Evolutionary conservation across 805 yeast genomes (phyloP), one percentile per base, ranked within the genome.

Genomic region (Yamadazyma ubonensis): DNA sequence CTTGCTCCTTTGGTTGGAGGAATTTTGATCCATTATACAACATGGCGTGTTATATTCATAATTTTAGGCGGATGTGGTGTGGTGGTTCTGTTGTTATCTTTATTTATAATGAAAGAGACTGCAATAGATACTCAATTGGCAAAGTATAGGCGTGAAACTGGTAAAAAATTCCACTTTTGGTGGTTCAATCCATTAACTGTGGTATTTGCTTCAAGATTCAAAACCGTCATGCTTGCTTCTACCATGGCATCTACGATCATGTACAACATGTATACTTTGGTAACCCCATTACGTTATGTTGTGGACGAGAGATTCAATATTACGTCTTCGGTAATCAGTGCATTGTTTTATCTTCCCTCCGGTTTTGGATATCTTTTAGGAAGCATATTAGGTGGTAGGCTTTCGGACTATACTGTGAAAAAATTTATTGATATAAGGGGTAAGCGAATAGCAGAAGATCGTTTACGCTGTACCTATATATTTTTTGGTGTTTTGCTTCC

Each of bases 281-380:
- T 75, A 29, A 76, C 81, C 0, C 82, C 82, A 0, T 75, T 77
- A 29, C 55, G 79, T 42, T 65, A 71, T 33, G 76, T 77, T 6
- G 67, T 78, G 30, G 74, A 76, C 47, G 80, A 81, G 4, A 52
- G 81, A 38, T 77, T 76, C 56, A 49, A 70, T 29, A 54, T 78
- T 21, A 59, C 57, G 1, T 47, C 65, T 8, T 80, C 82, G 0
- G 53, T 77, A 1, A 62, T 60, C 40, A 73, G 78, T 25, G 66
- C 76, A 0, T 54, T 77, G 17, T 76, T 78, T 49, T 78, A 77
- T 47, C 50, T 77, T 1, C 70, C 81, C 5, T 79, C 82, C 0
- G 81, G 81, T 1, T 7, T 55, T 9, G 83, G 83, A 0, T 74
- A 71, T 45, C 29, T 76, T 0, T n/a, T 51, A 1, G 81, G 82